A percentile compares a stretch with the other conserved stretches of the same genome.
Evolutionary conservation across 1,284 basidiomycete genomes (phyloP).

Genomic region (Pseudozyma thailandica): DNA sequence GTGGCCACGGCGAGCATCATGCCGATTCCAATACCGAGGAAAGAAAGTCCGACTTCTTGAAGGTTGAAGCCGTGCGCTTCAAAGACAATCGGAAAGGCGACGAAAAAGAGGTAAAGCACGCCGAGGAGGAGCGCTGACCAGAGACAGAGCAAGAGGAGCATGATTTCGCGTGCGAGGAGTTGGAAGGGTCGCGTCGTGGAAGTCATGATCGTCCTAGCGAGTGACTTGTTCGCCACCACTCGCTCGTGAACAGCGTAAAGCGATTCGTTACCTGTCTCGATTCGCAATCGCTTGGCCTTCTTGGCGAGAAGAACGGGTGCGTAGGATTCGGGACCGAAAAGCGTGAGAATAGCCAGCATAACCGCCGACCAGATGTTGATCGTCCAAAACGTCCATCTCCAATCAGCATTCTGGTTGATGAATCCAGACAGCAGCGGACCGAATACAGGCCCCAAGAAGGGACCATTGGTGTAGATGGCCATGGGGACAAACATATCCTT

Average conservation of each 20-base stretch:
- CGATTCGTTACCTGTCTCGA: conserved; percentile 58
- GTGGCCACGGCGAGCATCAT: conserved; percentile 46
- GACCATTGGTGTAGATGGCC: conserved; percentile 66
- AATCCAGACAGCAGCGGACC: conserved; percentile 55
- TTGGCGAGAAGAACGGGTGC: conserved; percentile 62
- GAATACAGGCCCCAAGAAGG: conserved; percentile 59
- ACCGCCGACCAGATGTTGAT: conserved; percentile 60
- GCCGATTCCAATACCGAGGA: conserved; percentile 51
- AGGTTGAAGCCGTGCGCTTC: conserved; percentile 50
- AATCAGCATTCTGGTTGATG: conserved; percentile 63
- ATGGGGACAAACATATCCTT: conserved; percentile 64
- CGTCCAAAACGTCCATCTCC: conserved; percentile 66
- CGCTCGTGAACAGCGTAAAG: conserved; percentile 44
- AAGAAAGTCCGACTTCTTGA: conserved; percentile 44
- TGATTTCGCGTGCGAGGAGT: conserved; percentile 27
- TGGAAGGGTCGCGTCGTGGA: conserved; percentile 32
- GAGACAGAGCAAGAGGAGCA: conserved; percentile 38
- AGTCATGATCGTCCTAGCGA: conserved; percentile 22
- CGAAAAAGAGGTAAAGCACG: conserved; percentile 54
- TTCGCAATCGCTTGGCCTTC: conserved; percentile 61
- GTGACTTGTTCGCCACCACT: conserved; percentile 22
- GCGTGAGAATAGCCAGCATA: conserved; percentile 59
- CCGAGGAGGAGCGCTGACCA: conserved; percentile 44
- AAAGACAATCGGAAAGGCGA: conserved; percentile 55
- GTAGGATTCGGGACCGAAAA: conserved; percentile 66